Conservation (phyloP, 352 stramenopile genomes). For the Pythium phragmiticola region DNA sequence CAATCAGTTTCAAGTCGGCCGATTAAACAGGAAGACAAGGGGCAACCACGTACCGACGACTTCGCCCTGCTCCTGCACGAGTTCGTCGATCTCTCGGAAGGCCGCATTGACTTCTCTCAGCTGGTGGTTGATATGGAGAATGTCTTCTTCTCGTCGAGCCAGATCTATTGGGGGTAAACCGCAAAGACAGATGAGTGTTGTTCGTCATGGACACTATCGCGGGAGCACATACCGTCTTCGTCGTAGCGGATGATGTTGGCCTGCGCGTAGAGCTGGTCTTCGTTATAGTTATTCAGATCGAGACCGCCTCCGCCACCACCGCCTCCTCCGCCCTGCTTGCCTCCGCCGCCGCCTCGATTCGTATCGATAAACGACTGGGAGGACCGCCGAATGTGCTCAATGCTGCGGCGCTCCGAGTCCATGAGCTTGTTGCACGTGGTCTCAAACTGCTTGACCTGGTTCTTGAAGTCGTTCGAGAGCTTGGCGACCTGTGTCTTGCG, state of each 20-base stretch:
- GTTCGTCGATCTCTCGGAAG: constrained; percentile 81
- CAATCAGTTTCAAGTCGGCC: neutral
- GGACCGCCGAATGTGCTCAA: constrained; percentile 79
- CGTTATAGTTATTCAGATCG: constrained; percentile 79
- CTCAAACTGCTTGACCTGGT: constrained; percentile 72
- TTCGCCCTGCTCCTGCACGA: constrained; percentile 84
- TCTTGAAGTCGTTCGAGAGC: constrained; percentile 85
- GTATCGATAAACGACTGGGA: constrained; percentile 63
- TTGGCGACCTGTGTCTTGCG: constrained; percentile 77
- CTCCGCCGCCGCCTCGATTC: constrained; percentile 22
- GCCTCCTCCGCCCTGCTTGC: constrained; percentile 6
- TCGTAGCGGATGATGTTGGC: constrained; percentile 83
- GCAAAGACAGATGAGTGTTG: no score
- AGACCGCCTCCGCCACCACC: constrained; percentile 16
- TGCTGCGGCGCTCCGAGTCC: constrained; percentile 67
- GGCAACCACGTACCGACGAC: constrained; percentile 40
- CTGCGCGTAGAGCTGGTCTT: constrained; percentile 88
- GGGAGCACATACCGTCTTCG: constrained; percentile 59
- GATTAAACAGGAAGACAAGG: neutral
- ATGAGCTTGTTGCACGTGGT: constrained; percentile 67
- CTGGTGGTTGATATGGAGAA: constrained; percentile 88
- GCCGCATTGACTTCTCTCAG: constrained; percentile 82
- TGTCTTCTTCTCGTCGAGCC: constrained; percentile 78
- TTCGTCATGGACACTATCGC: neutral
- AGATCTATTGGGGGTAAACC: constrained; percentile 41